Base-by-base conservation (phyloP, 2,329 filamentous ascomycete species). In the Colletotrichum sojae region DNA sequence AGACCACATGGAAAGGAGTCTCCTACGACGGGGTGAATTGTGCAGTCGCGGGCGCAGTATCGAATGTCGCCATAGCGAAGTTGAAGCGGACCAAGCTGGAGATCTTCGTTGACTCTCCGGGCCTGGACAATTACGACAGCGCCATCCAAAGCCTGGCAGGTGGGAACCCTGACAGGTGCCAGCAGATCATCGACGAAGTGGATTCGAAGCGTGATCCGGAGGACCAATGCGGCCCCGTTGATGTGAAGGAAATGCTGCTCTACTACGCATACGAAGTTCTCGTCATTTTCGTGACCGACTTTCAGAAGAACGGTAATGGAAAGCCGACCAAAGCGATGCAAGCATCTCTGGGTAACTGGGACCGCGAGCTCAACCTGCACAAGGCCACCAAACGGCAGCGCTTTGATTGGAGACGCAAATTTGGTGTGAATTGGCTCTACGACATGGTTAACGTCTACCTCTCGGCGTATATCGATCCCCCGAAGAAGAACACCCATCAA, bases 401-500 rank as follows among this genome's bases (percentile, higher is more conserved):
- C 22, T 48, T 83, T 2, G 73, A 77, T 8, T 87, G 85, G 85
- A 82, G 85, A 10, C 81, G 83, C 1, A 71, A 74, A 0, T 86
- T 84, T 60, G 84, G 82, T 3, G 85, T 87, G 67, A 85, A 82
- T 67, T 86, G 83, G 84, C 78, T 87, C 0, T 87, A 86, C 67
- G 83, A 86, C 61, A 72, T 87, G 5, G 82, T 86, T 70, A 86
- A 85, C 56, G 46, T 84, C 5, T 85, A 80, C 63, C 83, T 81
- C 0, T 72, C 75, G 3, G 73, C 81, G 15, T 55, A 20, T 39
- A 31, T 57, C 22, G 20, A 57, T 15, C 40, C 15, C 10, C n/a
- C 4, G 40, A 22, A 9, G 20, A 46, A 13, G 22, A 22, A 9
- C 22, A 15, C 5, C 10, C n/a, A 18, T 4, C n/a, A 9, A 1